Percentiles rank a stretch among this genome's conserved stretches.
Conservation (phyloP, 768 basidiomycete genomes). For the Sporobolomyces pararoseus region DNA sequence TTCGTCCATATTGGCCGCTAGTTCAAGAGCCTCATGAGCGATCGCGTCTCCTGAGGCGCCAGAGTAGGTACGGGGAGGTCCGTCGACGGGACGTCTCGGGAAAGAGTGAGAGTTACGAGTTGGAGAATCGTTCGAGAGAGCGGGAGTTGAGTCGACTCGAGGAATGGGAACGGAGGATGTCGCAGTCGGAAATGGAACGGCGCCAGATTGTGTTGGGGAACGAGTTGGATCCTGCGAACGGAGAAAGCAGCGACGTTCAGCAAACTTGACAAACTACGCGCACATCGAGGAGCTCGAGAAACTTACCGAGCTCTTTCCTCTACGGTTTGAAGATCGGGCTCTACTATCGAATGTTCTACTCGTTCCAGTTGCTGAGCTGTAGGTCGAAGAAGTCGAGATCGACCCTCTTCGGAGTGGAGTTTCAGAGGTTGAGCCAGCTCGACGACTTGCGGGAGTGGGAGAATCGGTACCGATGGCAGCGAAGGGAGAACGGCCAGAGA, state of each 20-base stretch:
- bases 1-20: conserved; percentile 30
- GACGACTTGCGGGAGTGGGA: conserved; percentile 6
- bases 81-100: conserved; percentile 4
- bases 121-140: conserved; percentile 5
- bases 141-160: conserved; percentile 12
- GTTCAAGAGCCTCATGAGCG: conserved; percentile 20
- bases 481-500: neutral
- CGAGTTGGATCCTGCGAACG: conserved; percentile 1
- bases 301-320: neutral
- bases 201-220: neutral
- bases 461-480: neutral
- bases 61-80: neutral
- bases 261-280: neutral
- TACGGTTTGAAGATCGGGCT: neutral
- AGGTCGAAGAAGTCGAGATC: conserved; percentile 14
- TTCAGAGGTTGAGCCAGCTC: neutral
- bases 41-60: conserved; percentile 9
- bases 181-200: neutral
- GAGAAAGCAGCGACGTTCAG: neutral
- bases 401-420: neutral
- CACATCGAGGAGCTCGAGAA: neutral
- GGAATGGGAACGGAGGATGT: neutral
- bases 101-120: neutral
- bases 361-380: neutral
- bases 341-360: neutral